Percentiles rank a stretch among this genome's conserved stretches.
Evolutionary conservation across 371 early-diverging fungal genomes (phyloP).

Genomic region (Circinella minor): DNA sequence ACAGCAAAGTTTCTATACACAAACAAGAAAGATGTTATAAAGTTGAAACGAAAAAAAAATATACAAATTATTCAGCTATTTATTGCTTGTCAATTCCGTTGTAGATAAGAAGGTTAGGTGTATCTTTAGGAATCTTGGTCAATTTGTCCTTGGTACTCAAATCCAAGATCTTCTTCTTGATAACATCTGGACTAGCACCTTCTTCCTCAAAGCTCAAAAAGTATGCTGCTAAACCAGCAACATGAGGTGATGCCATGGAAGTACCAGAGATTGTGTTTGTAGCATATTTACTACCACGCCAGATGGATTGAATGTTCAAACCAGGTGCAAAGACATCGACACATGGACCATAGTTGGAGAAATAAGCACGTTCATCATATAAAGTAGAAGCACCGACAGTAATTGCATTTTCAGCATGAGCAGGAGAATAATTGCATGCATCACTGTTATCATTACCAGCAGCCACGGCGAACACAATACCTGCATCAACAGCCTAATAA

Average conservation of each 20-base stretch:
- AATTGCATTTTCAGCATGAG: constrained; percentile 83
- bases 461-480: constrained; percentile 93
- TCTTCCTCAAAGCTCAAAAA: constrained; percentile 67
- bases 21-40: not conserved
- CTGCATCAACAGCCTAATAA: constrained; percentile 68
- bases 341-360: constrained; percentile 90
- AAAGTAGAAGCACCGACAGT: constrained; percentile 96
- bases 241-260: constrained; percentile 98
- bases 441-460: constrained; percentile 96
- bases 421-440: constrained; percentile 96
- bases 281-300: constrained; percentile 77
- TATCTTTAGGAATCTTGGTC: constrained; percentile 62
- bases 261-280: constrained; percentile 95
- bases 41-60: not conserved
- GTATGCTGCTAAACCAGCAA: constrained; percentile 92
- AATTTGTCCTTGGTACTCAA: constrained; percentile 71
- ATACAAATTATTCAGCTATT: not conserved
- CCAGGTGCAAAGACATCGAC: constrained; percentile 96
- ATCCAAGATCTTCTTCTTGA: constrained; percentile 78
- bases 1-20: constrained; percentile 6
- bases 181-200: constrained; percentile 73
- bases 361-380: constrained; percentile 82
- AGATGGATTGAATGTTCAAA: constrained; percentile 84
- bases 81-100: constrained; percentile 42
- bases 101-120: constrained; percentile 85